Conservation (phyloP, 768 basidiomycete species). For the Mycena galopus region DNA sequence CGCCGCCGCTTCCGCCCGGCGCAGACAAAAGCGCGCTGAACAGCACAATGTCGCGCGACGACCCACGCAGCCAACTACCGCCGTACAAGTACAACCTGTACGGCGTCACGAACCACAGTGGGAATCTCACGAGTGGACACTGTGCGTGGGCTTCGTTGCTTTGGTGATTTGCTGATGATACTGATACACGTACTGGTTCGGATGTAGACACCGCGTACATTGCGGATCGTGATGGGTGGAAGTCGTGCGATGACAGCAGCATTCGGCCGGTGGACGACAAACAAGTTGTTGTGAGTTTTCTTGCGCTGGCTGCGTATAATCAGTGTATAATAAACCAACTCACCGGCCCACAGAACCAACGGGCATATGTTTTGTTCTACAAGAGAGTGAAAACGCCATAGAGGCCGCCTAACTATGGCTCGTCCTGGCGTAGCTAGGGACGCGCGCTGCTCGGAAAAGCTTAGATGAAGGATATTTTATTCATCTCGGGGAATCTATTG, state of each 20-base stretch:
- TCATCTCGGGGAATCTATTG: conserved; percentile 42
- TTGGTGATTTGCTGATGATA: conserved; percentile 15
- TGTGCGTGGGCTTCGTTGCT: conserved; percentile 69
- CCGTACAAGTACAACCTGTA: conserved; percentile 96
- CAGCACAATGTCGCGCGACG: conserved; percentile 65
- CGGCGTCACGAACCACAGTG: conserved; percentile 96
- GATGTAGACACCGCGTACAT: conserved; percentile 91
- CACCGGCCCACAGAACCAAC: conserved; percentile 51
- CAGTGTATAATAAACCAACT: no score
- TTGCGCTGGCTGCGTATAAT: neutral
- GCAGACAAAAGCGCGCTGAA: conserved; percentile 64
- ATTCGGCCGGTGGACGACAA: conserved; percentile 78
- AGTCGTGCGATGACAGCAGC: conserved; percentile 94
- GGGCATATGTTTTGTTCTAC: conserved; percentile 90
- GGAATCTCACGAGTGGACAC: conserved; percentile 94
- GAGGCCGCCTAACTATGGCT: neutral
- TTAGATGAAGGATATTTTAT: conserved; percentile 55
- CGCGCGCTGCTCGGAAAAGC: conserved; percentile 33
- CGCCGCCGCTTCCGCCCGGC: conserved; percentile 79
- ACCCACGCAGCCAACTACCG: conserved; percentile 86
- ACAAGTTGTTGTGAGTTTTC: conserved; percentile 81
- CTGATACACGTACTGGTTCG: neutral
- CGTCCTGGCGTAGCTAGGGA: neutral
- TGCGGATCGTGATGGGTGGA: conserved; percentile 88
- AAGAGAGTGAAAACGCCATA: conserved; percentile 62